phyloP scores from a whole-genome alignment of 1,284 basidiomycete genomes.

The Ustilago esculenta region DNA sequence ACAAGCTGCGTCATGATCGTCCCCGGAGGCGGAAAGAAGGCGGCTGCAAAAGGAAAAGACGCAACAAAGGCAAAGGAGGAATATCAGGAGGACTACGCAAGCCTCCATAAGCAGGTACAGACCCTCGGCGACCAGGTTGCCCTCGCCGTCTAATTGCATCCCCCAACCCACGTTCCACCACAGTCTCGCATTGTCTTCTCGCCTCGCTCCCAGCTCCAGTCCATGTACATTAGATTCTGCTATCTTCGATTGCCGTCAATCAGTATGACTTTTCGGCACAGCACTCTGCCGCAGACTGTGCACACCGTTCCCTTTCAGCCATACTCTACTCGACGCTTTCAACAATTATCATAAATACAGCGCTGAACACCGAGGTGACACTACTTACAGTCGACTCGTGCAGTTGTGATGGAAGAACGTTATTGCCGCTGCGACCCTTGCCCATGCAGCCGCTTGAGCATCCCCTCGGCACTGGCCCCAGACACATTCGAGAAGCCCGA shows the following conservation, averaged over 20 bases:
- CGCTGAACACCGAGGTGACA: too few relatives aligned
- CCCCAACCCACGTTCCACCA: not conserved
- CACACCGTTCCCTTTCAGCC: too few relatives aligned
- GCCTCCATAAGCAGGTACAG: slow-evolving; percentile 79
- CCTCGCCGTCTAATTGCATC: slow-evolving; percentile 21
- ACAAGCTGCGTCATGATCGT: slow-evolving; percentile 94
- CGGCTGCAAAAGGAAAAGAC: slow-evolving; percentile 74
- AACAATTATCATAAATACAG: too few relatives aligned
- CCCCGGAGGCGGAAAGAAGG: slow-evolving; percentile 72
- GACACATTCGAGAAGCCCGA: slow-evolving; percentile 33
- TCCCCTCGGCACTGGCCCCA: slow-evolving; percentile 26
- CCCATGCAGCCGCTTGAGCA: slow-evolving; percentile 28
- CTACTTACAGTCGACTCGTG: too few relatives aligned
- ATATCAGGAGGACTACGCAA: slow-evolving; percentile 83
- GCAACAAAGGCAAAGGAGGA: slow-evolving; percentile 74
- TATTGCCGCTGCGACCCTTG: slow-evolving; percentile 16
- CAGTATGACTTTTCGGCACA: not conserved
- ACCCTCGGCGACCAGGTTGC: slow-evolving; percentile 41
- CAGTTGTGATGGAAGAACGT: too few relatives aligned
- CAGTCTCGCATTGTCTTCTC: not conserved
- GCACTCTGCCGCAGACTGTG: too few relatives aligned
- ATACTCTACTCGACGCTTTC: too few relatives aligned
- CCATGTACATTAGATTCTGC: slow-evolving; percentile 17
- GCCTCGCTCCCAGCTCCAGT: not conserved
- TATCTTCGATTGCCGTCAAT: not conserved